A percentile compares a stretch with the other conserved stretches of the same genome.
Evolutionary conservation across 176 grass and related monocot genomes (phyloP).

Genomic region (maize (Zea mays)): Zm-B73-REFERENCE-NAM-5.0 NC_050101.1:127916001-127916500

Average conservation of each 20-base stretch:
- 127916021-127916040: neutral
- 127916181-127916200: neutral
- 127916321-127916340: neutral
- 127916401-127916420: neutral
- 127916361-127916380: neutral
- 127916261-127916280: neutral
- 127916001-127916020: neutral
- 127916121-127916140: constrained; percentile 3
- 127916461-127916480: neutral
- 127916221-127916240: neutral
- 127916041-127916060: neutral
- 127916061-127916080: neutral
- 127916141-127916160: constrained; percentile 16
- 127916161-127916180: neutral
- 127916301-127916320: neutral
- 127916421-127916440: constrained; percentile 18
- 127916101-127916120: neutral
- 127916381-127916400: constrained; percentile 18
- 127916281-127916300: neutral
- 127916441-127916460: neutral
- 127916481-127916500: neutral
- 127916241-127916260: neutral
- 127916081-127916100: too few relatives aligned
- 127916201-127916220: neutral
- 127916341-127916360: neutral